phyloP scores from a whole-genome alignment of 1,284 basidiomycete genomes.

The Tylopilus sp. region DNA sequence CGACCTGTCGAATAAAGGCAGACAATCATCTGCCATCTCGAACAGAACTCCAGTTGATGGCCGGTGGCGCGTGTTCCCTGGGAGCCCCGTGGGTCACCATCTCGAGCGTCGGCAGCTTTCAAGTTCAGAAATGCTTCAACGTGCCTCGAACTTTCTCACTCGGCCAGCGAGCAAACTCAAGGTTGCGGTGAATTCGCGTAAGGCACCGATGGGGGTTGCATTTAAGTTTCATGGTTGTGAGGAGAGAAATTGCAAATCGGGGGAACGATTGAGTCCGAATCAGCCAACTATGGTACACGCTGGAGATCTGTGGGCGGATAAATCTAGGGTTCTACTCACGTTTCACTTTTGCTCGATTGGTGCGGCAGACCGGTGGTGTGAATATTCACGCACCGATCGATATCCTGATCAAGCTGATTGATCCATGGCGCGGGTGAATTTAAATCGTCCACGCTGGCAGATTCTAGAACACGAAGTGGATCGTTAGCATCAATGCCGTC shows the following conservation, averaged over 20 bases:
- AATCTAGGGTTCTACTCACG: not conserved
- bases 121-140: not conserved
- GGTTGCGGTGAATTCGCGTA: not conserved
- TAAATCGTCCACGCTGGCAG: not conserved
- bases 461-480: not conserved
- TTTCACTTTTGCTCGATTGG: not conserved
- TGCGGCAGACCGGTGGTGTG: not conserved
- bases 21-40: too few relatives aligned
- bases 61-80: too few relatives aligned
- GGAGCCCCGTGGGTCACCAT: too few relatives aligned
- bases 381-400: not conserved
- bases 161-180: not conserved
- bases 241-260: conserved; percentile 1
- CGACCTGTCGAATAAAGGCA: too few relatives aligned
- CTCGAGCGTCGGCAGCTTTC: too few relatives aligned
- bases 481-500: not conserved
- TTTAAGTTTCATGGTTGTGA: not conserved
- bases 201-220: not conserved
- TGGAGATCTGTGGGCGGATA: not conserved
- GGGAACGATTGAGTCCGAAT: not conserved
- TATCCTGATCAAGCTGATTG: not conserved
- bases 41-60: too few relatives aligned
- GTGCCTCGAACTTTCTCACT: not conserved
- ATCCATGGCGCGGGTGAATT: not conserved
- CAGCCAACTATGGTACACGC: not conserved